phyloP scores from a whole-genome alignment of 2,329 filamentous ascomycete species.

The Phialophora tarda region DNA sequence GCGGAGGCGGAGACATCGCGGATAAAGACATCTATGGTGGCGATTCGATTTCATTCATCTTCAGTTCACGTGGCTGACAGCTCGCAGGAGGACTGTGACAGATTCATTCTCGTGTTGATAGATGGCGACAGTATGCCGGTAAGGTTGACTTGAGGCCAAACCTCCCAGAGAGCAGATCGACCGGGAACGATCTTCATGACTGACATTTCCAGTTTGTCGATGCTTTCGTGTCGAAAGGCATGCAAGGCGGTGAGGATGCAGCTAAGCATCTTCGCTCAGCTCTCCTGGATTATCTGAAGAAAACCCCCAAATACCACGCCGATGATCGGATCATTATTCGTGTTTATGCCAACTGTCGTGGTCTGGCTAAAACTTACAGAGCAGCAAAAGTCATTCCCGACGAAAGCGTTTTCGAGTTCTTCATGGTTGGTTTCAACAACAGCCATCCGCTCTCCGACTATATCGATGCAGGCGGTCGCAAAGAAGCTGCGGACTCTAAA shows the following conservation, averaged over 20 bases:
- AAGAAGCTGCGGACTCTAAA: conserved; percentile 53
- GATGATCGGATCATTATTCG: conserved; percentile 45
- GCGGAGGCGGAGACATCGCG: conserved; percentile 29
- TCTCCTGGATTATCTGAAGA: conserved; percentile 30
- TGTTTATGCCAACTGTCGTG: conserved; percentile 49
- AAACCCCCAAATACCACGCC: conserved; percentile 33
- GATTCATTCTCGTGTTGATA: conserved; percentile 37
- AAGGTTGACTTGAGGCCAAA: conserved; percentile 30
- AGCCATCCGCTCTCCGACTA: conserved; percentile 48
- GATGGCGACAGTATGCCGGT: conserved; percentile 48
- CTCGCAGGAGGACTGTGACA: conserved; percentile 34
- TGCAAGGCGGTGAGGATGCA: conserved; percentile 35
- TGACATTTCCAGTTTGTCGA: conserved; percentile 34
- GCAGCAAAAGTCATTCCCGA: conserved; percentile 39
- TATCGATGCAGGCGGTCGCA: conserved; percentile 52
- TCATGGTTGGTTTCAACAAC: conserved; percentile 53
- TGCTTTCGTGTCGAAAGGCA: conserved; percentile 30
- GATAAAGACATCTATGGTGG: conserved; percentile 32
- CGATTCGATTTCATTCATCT: background rate
- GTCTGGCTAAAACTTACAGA: conserved; percentile 47
- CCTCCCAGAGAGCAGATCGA: background rate
- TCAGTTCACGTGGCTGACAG: conserved; percentile 23
- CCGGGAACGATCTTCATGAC: background rate
- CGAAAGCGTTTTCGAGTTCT: conserved; percentile 42
- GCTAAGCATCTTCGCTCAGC: conserved; percentile 34